phyloP scores from a whole-genome alignment of 2,329 filamentous ascomycete genomes.

The Colletotrichum godetiae region DNA sequence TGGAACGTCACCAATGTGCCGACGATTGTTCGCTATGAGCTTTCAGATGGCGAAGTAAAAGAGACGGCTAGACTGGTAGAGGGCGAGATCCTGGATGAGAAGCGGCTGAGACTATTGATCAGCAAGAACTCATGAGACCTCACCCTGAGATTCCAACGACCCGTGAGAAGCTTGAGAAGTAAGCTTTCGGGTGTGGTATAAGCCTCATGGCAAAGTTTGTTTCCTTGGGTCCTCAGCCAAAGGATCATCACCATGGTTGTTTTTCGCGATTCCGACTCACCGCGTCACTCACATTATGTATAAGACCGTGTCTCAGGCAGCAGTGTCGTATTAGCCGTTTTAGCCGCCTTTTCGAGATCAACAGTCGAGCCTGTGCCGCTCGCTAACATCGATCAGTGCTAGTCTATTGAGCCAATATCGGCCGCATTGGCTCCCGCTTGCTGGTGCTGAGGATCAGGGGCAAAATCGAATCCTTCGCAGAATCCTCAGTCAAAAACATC shows the following conservation, averaged over 20 bases:
- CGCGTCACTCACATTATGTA: neutral
- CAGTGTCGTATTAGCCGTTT: neutral
- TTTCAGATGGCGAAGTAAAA: conserved; percentile 42
- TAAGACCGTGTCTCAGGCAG: neutral
- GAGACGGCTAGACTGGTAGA: conserved; percentile 42
- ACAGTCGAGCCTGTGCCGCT: neutral
- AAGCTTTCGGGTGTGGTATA: neutral
- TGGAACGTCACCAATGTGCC: conserved; percentile 49
- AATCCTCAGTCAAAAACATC: neutral
- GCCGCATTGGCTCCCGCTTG: neutral
- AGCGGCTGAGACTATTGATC: conserved; percentile 40
- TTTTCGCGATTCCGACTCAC: neutral
- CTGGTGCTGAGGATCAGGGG: neutral
- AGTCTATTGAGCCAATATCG: neutral
- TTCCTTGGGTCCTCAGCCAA: no score
- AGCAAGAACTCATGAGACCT: neutral
- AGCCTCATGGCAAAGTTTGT: neutral
- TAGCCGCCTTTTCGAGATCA: neutral
- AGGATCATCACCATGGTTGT: neutral
- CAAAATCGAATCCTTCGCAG: neutral
- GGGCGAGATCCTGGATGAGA: conserved; percentile 43
- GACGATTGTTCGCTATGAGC: conserved; percentile 47
- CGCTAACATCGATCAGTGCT: neutral
- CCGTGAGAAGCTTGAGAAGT: no score
- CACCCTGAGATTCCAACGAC: neutral